Base-by-base conservation (phyloP, 2,329 filamentous ascomycete species). In the Trichoderma citrinoviride region DNA sequence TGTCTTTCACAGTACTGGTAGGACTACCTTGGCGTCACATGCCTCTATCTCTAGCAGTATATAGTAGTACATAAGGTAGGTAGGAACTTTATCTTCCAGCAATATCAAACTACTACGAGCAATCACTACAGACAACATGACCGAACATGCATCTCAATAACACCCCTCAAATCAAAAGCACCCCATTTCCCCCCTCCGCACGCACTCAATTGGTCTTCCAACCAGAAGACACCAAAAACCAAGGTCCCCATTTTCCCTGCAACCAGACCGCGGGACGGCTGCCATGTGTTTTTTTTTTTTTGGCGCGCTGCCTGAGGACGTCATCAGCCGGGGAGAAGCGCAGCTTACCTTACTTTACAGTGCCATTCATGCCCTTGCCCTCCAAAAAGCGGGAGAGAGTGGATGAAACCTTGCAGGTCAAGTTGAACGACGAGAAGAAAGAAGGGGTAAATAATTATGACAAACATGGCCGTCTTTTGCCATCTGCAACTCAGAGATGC, bases 261-360 rank as follows among this genome's bases (percentile, higher is more conserved):
- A 15, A 15, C 23, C 25, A 17, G 6, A 10, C 47, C 41, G 41
- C 21, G 23, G 41, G n/a, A 44, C 27, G 33, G 6, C 41, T 41
- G 37, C 57, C 49, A 62, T 62, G 33, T 37, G 60, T 33, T 14
- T 44, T 37, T 37, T 37, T 33, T 14, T 44, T 37, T 37, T 37
- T 37, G 47, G 21, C 46, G 33, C 33, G 40, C 58, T 61, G 58
- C 58, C 46, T 23, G 17, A 53, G 62, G 53, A 60, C 62, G 62
- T 65, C 62, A 65, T 65, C 55, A 53, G 62, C 37, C 46, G 62
- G 54, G 25, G n/a, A 14, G 33, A 14, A 40, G 23, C n/a, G 40
- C 19, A 47, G 41, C 54, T 60, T 60, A 65, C n/a, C n/a, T n/a
- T n/a, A n/a, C n/a, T n/a, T n/a, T n/a, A n/a, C n/a, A n/a, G n/a